Evolutionary conservation across 805 yeast genomes (phyloP), one percentile per base, ranked within the genome.

Genomic region (Hanseniaspora occidentalis): DNA sequence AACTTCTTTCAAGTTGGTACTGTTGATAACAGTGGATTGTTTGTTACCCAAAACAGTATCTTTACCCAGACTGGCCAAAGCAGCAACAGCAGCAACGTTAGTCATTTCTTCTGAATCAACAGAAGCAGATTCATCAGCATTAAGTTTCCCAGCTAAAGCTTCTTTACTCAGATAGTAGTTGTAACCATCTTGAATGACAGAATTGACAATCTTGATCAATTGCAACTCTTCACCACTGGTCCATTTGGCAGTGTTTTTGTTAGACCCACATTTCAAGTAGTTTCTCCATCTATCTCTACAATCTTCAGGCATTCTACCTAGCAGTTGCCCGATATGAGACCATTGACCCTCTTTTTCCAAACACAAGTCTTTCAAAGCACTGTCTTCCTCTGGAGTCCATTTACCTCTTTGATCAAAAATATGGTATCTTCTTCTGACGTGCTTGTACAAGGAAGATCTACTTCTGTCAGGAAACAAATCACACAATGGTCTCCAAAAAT

Each of bases 251-350:
- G 73, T 70, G 7, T 77, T 75, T 47, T 96, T 68, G 41, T 73
- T 73, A 14, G 67, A 67, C 19, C 96, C 96, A 64, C 96, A 89
- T 58, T 88, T 88, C 46, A 88, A 82, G 56, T 88, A 89, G 57
- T 89, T 89, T 59, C 97, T 70, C 95, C 95, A 89, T 50, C 97
- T 70, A 58, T 89, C 97, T 50, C 97, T 71, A 59, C 96, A 88
- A 61, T 89, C 97, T 54, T 89, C 97, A 0, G 97, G 96, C 97
- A 89, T 89, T 52, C 97, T 69, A 11, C 83, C 84, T 74, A 89
- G 67, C 6, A 66, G 64, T 40, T 70, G 70, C 6, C 96, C 96
- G 45, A 89, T 83, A 31, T 68, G 66, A 49, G 84, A 84, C 97
- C 97, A 89, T 53, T 82, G 85, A 14, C 92, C 85, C 43, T 78